Percentiles rank a stretch among this genome's conserved stretches.
Evolutionary conservation across 768 basidiomycete species (phyloP).

Genomic region (Boletus sp.): DNA sequence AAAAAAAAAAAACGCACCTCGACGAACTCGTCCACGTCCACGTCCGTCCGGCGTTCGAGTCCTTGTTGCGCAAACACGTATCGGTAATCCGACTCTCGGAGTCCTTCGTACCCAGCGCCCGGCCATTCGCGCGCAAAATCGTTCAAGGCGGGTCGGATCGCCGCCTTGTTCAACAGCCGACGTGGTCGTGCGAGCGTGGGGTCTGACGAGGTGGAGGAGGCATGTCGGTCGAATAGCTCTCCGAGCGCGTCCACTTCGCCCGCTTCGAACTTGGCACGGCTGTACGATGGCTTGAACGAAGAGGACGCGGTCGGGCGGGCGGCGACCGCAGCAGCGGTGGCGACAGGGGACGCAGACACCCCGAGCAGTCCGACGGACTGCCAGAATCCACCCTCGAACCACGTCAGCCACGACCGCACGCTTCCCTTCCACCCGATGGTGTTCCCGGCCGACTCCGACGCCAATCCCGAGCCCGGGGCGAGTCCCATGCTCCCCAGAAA

Average conservation of each 20-base stretch:
- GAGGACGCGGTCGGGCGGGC: background rate
- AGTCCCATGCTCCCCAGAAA: conserved; percentile 90
- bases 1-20: conserved; percentile 53
- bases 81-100: conserved; percentile 61
- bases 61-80: conserved; percentile 81
- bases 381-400: conserved; percentile 14
- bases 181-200: background rate
- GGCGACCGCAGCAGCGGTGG: background rate
- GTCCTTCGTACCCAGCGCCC: conserved; percentile 52
- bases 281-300: conserved; percentile 34
- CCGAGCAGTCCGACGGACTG: conserved; percentile 24
- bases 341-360: background rate
- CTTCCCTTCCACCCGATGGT: background rate
- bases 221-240: conserved; percentile 33
- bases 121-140: conserved; percentile 38
- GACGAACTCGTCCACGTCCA: conserved; percentile 85
- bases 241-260: conserved; percentile 46
- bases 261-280: conserved; percentile 53
- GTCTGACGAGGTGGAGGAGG: background rate
- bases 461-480: conserved; percentile 37
- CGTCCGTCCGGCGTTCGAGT: conserved; percentile 48
- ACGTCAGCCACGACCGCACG: conserved; percentile 18
- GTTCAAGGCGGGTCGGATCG: conserved; percentile 43
- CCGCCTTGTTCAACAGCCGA: conserved; percentile 39
- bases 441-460: background rate